Conservation (phyloP, 768 basidiomycete species). For the Boletus rubropictus region DNA sequence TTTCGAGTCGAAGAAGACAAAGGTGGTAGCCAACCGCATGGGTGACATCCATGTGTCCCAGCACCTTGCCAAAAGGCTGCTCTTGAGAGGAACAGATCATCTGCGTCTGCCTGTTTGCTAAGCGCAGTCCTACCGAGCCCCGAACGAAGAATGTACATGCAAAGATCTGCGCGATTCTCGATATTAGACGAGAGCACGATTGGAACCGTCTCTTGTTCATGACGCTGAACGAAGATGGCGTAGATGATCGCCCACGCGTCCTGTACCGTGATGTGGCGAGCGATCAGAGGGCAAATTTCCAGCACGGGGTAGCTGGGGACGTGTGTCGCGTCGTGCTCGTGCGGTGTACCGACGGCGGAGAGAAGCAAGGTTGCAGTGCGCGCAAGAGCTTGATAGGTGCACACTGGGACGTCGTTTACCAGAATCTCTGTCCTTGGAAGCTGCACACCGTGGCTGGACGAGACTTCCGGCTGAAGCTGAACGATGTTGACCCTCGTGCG, state of each 20-base stretch:
- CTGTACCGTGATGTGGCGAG: constrained; percentile 18
- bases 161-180: constrained; percentile 30
- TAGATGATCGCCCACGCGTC: constrained; percentile 41
- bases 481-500: constrained; percentile 6
- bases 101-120: constrained; percentile 3
- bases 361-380: constrained; percentile 9
- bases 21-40: constrained; percentile 30
- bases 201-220: constrained; percentile 39
- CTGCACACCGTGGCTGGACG: too few species aligned
- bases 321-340: constrained; percentile 16
- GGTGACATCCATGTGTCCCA: constrained; percentile 33
- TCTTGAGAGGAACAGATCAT: constrained; percentile 36
- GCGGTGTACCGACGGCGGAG: constrained; percentile 18
- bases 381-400: constrained; percentile 10
- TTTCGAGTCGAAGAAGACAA: constrained; percentile 25
- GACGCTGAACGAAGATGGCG: constrained; percentile 36
- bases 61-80: constrained; percentile 49
- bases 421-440: not conserved
- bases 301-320: constrained; percentile 20
- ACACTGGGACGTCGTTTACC: constrained; percentile 9
- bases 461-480: not conserved
- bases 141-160: constrained; percentile 34
- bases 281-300: constrained; percentile 5
- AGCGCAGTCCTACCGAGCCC: constrained; percentile 29
- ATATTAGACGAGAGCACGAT: constrained; percentile 28